Conservation (phyloP, 2,329 filamentous ascomycete species). For the Magnaporthales sp. region DNA sequence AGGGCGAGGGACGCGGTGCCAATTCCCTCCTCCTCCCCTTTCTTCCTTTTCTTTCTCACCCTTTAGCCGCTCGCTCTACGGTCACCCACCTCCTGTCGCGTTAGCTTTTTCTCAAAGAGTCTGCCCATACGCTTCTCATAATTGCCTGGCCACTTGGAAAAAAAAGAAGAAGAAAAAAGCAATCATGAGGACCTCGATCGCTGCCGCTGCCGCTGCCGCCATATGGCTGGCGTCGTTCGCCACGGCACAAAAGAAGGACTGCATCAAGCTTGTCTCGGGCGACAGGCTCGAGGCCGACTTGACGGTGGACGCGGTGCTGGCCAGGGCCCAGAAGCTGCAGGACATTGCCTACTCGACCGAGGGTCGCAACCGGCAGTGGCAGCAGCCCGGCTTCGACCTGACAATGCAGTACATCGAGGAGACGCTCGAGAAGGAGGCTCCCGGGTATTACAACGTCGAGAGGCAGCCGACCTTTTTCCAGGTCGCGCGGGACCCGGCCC, state of each 20-base stretch:
- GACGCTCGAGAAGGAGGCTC: constrained; percentile 3
- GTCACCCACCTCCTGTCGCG: neutral
- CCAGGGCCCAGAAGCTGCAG: constrained; percentile 1
- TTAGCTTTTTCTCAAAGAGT: neutral
- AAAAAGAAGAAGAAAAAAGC: no score
- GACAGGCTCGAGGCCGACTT: constrained; percentile 4
- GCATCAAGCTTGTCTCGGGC: constrained; percentile 4
- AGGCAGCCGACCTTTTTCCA: neutral
- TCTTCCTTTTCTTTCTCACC: neutral
- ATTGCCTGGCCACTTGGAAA: no score
- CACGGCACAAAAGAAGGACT: constrained; percentile 1
- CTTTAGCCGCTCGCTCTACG: neutral
- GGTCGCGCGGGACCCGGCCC: constrained; percentile 1
- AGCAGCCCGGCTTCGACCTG: constrained; percentile 3
- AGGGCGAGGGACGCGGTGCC: neutral
- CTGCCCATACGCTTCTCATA: no score
- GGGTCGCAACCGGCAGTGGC: constrained; percentile 5
- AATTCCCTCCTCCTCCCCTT: neutral
- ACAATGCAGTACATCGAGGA: constrained; percentile 5
- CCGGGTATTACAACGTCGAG: constrained; percentile 5
- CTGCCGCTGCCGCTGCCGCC: constrained; percentile 1
- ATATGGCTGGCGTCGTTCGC: neutral
- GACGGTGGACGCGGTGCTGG: neutral
- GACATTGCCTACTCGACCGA: constrained; percentile 5
- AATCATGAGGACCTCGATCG: constrained; percentile 2